Evolutionary conservation across 1,284 basidiomycete genomes (phyloP), one percentile per base, ranked within the genome.

Genomic region (Uromyces viciae-fabae): DNA sequence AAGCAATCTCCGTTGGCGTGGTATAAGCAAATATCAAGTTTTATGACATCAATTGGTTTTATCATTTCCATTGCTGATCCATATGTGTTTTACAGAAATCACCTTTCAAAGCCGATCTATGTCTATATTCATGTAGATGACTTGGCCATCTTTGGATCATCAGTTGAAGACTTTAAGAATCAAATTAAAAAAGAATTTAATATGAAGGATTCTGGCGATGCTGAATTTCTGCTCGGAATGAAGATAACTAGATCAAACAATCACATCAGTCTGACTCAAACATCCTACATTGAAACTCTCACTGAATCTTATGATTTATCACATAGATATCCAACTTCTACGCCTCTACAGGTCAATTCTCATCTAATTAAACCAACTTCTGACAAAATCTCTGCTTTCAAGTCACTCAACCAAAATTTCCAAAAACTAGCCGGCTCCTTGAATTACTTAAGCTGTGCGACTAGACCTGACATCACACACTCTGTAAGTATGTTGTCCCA

Each of bases 61-160:
- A 15, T 3, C 31, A 19, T 38, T 25, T 58, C 28, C n/a, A 5
- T 28, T 5, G 31, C 56, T 1, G 56, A 75, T 58, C 38, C 73
- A n/a, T 75, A 56, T 28, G n/a, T 75, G 3, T 75, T 75, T 28
- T n/a, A 40, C 42, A 25, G n/a, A 3, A 46, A 64, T 5, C 4
- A 3, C 19, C 60, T 19, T 2, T 40, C 3, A 25, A 43, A 17
- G 25, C 25, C 22, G 31, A 31, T 40, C 38, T 43, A n/a, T 19
- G 74, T 76, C 0, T 36, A 60, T 46, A 38, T 64, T 22, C 58
- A 76, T 38, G 38, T 76, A 2, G n/a, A 76, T 19, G 38, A 75
- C 22, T 17, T 75, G 3, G 38, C 36, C 31, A 62, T 75, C 19
- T 15, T 68, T 1, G 58, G 74, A 15, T 25, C 43, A 28, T 36